Conservation (phyloP, 106 monocot genomes). For the Chionographis japonica region DNA sequence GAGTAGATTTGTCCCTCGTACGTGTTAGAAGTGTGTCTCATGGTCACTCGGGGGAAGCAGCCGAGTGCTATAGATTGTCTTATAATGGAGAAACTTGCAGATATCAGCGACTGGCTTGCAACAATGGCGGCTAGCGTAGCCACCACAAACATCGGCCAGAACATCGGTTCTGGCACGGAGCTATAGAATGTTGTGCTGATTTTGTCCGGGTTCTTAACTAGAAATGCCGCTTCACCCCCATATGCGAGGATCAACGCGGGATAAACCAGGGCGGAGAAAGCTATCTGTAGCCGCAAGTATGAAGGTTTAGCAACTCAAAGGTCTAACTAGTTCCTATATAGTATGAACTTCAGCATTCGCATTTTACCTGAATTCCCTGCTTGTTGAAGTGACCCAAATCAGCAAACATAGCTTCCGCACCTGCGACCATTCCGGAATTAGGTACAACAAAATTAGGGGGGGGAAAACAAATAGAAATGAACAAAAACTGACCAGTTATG, state of each 20-base stretch:
- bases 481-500: constrained; percentile 39
- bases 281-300: constrained; percentile 19
- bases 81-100: constrained; percentile 64
- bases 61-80: constrained; percentile 55
- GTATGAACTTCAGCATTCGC: no score
- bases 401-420: constrained; percentile 83
- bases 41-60: constrained; percentile 64
- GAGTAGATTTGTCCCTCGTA: constrained; percentile 62
- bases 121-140: constrained; percentile 51
- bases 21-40: constrained; percentile 49
- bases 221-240: constrained; percentile 48
- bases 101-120: constrained; percentile 67
- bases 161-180: constrained; percentile 31
- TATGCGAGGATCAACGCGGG: constrained; percentile 53
- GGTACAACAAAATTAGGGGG: not conserved
- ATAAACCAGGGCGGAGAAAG: constrained; percentile 42
- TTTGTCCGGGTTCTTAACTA: constrained; percentile 41
- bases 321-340: no score
- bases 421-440: constrained; percentile 10
- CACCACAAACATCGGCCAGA: constrained; percentile 65
- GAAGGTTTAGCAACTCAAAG: no score
- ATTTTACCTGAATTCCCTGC: constrained; percentile 48
- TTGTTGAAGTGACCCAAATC: constrained; percentile 70
- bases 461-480: not conserved
- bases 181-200: constrained; percentile 50